Conservation (phyloP, 169 alveolate genomes). For the Cryptosporidium tyzzeri region DNA sequence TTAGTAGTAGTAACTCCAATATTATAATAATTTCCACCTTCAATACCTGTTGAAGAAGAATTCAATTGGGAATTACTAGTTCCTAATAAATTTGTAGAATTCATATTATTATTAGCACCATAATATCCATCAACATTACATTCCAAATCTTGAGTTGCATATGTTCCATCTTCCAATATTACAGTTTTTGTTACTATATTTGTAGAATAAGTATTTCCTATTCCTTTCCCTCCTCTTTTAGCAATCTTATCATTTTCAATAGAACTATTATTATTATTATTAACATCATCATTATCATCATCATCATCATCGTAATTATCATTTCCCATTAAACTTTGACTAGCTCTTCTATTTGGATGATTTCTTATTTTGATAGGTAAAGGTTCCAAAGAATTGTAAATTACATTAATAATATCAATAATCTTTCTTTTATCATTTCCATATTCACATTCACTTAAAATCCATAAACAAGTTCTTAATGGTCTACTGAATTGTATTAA, state of each 20-base stretch:
- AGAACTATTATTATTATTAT: neutral
- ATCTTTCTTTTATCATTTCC: neutral
- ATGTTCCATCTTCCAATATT: constrained; percentile 95
- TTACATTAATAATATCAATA: constrained; percentile 7
- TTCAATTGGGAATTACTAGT: too few species aligned
- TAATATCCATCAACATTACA: constrained; percentile 10
- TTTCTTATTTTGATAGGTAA: neutral
- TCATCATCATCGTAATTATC: neutral
- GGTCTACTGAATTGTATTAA: constrained; percentile 58
- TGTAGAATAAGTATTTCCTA: constrained; percentile 7
- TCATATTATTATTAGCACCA: neutral
- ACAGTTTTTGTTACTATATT: constrained; percentile 86
- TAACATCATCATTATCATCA: neutral
- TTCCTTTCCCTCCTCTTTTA: neutral
- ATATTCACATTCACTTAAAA: constrained; percentile 60
- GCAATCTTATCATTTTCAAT: neutral
- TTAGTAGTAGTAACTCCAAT: neutral
- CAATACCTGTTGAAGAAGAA: too few species aligned
- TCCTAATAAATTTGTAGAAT: too few species aligned
- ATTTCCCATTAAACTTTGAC: neutral
- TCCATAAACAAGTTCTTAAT: constrained; percentile 70
- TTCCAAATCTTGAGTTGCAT: constrained; percentile 91
- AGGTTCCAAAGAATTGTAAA: constrained; percentile 19
- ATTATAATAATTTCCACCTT: neutral
- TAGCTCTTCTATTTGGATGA: neutral